Conservation (phyloP, 148 eudicot species). For the Euryodendron excelsum region DNA sequence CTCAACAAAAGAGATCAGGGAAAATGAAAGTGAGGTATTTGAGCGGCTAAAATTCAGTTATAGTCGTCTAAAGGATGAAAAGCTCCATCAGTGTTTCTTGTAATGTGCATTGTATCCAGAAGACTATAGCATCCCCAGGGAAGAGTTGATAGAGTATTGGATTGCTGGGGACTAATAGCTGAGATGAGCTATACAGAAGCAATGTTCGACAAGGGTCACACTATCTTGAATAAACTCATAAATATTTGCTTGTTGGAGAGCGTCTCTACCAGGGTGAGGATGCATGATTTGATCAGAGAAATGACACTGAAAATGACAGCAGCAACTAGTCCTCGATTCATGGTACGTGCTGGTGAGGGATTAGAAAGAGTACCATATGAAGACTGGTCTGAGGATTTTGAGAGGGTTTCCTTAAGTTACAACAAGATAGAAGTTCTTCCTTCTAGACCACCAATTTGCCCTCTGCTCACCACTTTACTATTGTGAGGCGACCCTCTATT, state of each 20-base stretch:
- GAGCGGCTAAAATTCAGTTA: not conserved
- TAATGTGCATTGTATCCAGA: no score
- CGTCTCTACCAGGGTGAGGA: no score
- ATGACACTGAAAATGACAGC: no score
- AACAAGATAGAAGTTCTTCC: not conserved
- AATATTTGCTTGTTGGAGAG: no score
- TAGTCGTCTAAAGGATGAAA: not conserved
- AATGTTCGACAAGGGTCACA: no score
- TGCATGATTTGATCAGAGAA: no score
- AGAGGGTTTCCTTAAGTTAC: no score
- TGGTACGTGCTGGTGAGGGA: not conserved
- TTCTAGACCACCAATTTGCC: not conserved
- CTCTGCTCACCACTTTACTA: not conserved
- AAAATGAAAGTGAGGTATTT: not conserved
- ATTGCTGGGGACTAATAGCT: no score
- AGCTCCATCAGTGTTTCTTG: not conserved
- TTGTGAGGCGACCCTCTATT: not conserved
- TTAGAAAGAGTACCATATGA: not conserved
- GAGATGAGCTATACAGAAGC: no score
- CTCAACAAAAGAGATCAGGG: not conserved
- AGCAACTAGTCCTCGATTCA: not conserved
- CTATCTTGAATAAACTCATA: no score
- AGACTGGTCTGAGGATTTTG: not conserved
- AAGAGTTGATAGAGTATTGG: no score
- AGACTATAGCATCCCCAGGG: no score